Conservation (phyloP, 2,329 filamentous ascomycete genomes). For the Botryotinia convoluta region DNA sequence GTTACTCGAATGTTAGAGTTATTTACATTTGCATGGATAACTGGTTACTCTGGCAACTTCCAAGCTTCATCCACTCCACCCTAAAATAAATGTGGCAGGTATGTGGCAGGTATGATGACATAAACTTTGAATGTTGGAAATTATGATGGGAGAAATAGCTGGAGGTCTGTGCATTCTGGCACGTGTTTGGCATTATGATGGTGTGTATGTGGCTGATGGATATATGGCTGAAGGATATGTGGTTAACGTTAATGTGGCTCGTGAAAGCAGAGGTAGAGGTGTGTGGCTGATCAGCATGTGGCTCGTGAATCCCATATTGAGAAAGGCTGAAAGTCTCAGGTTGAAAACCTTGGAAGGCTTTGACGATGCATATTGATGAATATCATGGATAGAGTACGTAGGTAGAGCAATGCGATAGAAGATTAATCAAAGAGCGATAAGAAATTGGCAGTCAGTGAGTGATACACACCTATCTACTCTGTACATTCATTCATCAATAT, state of each 20-base stretch:
- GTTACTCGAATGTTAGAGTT: not conserved
- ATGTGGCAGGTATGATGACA: conserved; percentile 9
- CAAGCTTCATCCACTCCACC: not conserved
- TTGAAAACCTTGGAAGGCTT: not conserved
- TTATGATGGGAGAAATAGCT: not conserved
- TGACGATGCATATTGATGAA: not conserved
- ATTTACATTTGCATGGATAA: conserved; percentile 17
- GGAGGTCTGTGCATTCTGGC: not conserved
- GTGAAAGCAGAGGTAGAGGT: not conserved
- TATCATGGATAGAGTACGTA: no score
- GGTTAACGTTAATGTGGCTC: no score
- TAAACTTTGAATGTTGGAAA: not conserved
- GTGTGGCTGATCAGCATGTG: not conserved
- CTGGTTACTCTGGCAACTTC: conserved; percentile 7
- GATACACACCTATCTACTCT: not conserved
- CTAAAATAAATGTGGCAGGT: conserved; percentile 10
- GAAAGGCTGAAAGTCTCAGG: not conserved
- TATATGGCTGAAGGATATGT: no score
- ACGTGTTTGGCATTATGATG: no score
- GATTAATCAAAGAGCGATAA: not conserved
- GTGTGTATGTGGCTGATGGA: not conserved
- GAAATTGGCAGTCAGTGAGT: not conserved
- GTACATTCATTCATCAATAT: no score
- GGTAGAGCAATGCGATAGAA: not conserved
- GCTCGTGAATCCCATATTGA: not conserved